phyloP scores from a whole-genome alignment of 257 asterid genomes.

The Oldenlandia corymbosa region DNA sequence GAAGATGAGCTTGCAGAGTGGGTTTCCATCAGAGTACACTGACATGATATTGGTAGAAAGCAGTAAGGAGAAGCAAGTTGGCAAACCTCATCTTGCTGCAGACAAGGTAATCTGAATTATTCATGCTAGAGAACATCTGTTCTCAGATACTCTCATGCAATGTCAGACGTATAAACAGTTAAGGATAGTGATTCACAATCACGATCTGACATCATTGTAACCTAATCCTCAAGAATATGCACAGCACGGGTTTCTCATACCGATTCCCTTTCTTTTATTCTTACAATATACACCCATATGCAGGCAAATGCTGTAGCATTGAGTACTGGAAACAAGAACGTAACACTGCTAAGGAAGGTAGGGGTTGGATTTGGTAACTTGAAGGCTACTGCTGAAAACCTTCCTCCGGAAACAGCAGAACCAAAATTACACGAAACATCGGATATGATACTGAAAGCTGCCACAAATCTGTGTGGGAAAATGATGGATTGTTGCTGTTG shows the following conservation, averaged over 20 bases:
- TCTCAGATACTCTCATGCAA: too few species aligned
- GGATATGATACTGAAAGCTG: slow-evolving; percentile 47
- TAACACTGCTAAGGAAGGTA: slow-evolving; percentile 30
- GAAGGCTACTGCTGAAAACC: slow-evolving; percentile 59
- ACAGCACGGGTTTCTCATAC: too few species aligned
- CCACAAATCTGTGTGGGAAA: slow-evolving; percentile 44
- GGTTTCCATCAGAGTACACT: slow-evolving; percentile 69
- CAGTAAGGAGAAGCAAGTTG: slow-evolving; percentile 29
- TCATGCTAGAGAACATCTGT: not conserved
- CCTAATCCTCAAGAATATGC: too few species aligned
- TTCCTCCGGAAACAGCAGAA: slow-evolving; percentile 52
- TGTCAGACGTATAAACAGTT: too few species aligned
- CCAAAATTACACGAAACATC: slow-evolving; percentile 56
- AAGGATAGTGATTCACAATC: too few species aligned
- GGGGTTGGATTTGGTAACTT: slow-evolving; percentile 63
- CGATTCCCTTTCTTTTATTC: too few species aligned
- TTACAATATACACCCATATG: slow-evolving; percentile 4
- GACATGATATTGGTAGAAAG: slow-evolving; percentile 49
- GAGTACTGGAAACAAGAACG: slow-evolving; percentile 30
- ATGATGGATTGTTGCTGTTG: slow-evolving; percentile 61
- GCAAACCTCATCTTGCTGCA: slow-evolving; percentile 27
- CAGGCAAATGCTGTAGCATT: slow-evolving; percentile 36
- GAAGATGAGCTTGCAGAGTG: slow-evolving; percentile 58
- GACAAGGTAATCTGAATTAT: slow-evolving; percentile 37
- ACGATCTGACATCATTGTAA: too few species aligned